phyloP scores from a whole-genome alignment of 2,329 filamentous ascomycete species.

The Anthostomella pinea region DNA sequence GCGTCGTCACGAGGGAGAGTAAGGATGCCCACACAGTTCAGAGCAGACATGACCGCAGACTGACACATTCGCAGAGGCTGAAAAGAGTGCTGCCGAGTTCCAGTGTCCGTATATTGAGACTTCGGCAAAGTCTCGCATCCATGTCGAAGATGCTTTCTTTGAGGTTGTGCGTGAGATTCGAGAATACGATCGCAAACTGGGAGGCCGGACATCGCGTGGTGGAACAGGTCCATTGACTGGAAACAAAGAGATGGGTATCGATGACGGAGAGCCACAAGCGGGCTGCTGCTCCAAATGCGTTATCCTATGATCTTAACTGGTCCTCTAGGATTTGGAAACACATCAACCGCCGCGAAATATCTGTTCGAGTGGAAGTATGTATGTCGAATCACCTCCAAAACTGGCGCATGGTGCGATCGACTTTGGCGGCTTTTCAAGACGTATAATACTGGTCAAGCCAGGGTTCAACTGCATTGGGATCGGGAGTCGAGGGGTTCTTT shows the following conservation, averaged over 20 bases:
- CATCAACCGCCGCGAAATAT: conserved; percentile 14
- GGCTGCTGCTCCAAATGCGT: conserved; percentile 86
- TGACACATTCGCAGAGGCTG: conserved; percentile 69
- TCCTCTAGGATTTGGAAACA: conserved; percentile 7
- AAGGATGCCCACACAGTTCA: conserved; percentile 27
- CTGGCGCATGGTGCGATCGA: conserved; percentile 21
- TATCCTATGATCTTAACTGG: conserved; percentile 66
- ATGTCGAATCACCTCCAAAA: conserved; percentile 19
- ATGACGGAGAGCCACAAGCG: conserved; percentile 62
- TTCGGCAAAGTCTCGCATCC: conserved; percentile 95
- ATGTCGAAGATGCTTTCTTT: conserved; percentile 98
- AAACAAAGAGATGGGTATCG: conserved; percentile 74
- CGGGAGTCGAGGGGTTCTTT: conserved; percentile 30
- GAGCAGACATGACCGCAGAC: conserved; percentile 14
- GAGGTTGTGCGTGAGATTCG: conserved; percentile 97
- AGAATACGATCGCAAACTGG: conserved; percentile 98
- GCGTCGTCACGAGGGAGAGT: conserved; percentile 92
- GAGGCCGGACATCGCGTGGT: conserved; percentile 68
- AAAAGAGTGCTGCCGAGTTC: conserved; percentile 58
- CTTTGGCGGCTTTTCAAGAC: conserved; percentile 25
- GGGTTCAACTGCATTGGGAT: conserved; percentile 32
- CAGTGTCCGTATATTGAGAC: conserved; percentile 99
- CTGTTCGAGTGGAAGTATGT: conserved; percentile 18
- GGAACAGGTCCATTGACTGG: conserved; percentile 61
- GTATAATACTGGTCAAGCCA: conserved; percentile 27